Evolutionary conservation across 768 basidiomycete species (phyloP), one percentile per base, ranked within the genome.

Genomic region (Lactarius trivialis): DNA sequence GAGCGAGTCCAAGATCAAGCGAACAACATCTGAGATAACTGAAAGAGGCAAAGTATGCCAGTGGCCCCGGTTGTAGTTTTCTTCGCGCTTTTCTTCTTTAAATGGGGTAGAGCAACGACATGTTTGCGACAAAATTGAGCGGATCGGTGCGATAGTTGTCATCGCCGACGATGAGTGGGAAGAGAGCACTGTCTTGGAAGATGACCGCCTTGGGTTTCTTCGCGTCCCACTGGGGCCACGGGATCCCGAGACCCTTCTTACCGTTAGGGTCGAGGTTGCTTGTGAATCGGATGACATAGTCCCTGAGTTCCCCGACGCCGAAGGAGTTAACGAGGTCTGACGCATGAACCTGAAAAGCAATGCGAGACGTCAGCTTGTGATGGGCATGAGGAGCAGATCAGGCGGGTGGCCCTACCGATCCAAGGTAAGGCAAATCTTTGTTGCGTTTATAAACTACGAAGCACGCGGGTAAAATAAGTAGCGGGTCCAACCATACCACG

Each of bases 221-320:
- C 2, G 54, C 36, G 32, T 65, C 26, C 58, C 63, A 68, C 55
- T 55, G n/a, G 4, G 65, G 65, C 65, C 67, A 68, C 30, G 32
- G 26, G 8, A 62, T 28, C 32, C 48, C 60, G 3, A 39, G 36
- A 21, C 63, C 60, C 11, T 19, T 26, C 19, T 37, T 24, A 32
- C 55, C 66, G 32, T 67, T 67, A 32, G 66, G 66, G 26, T 67
- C 55, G 21, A 67, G 55, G n/a, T 12, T 58, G 36, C 56, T 65
- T 11, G 58, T 54, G 26, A 67, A 67, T n/a, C 49, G 56, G 32
- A 67, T 59, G 30, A 63, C 24, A 37, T 67, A 65, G 51, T 67
- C 64, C 32, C 17, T 62, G 19, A 67, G 45, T 56, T 57, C 60
- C n/a, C 64, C 64, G 1, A 12, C 14, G 3, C 41, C 62, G 19